phyloP scores from a whole-genome alignment of 2,329 filamentous ascomycete species.

The Coniochaeta sp. region DNA sequence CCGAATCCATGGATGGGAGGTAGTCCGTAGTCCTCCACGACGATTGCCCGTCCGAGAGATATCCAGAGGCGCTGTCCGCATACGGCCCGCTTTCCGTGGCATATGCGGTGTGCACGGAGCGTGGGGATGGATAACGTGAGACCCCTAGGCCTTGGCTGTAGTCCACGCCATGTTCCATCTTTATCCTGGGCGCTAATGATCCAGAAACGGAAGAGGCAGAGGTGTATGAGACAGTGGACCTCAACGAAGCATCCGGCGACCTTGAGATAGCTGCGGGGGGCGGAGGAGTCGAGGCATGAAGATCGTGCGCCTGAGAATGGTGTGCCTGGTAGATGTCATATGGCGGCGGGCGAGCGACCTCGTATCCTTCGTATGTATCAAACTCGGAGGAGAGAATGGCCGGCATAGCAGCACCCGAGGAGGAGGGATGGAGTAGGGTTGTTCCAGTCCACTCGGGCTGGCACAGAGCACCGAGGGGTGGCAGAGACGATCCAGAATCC shows the following conservation, averaged over 20 bases:
- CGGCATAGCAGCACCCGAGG: slow-evolving; percentile 27
- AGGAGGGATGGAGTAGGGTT: slow-evolving; percentile 29
- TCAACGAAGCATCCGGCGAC: slow-evolving; percentile 21
- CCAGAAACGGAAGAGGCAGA: slow-evolving; percentile 12
- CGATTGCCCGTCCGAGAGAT: slow-evolving; percentile 28
- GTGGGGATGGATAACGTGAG: slow-evolving; percentile 33
- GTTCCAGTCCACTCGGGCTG: slow-evolving; percentile 36
- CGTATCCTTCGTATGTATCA: slow-evolving; percentile 41
- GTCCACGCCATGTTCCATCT: slow-evolving; percentile 28
- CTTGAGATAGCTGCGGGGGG: slow-evolving; percentile 15
- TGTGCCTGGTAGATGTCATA: slow-evolving; percentile 39
- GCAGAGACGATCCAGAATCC: slow-evolving; percentile 27
- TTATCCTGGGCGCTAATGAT: slow-evolving; percentile 25
- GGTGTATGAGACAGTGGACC: slow-evolving; percentile 23
- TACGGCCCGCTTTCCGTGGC: slow-evolving; percentile 17
- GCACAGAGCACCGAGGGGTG: slow-evolving; percentile 31
- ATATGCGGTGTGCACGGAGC: slow-evolving; percentile 26
- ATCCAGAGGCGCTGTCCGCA: slow-evolving; percentile 23
- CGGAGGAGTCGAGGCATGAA: slow-evolving; percentile 18
- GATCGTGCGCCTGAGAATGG: slow-evolving; percentile 10
- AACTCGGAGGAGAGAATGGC: slow-evolving; percentile 43
- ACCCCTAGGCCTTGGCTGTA: slow-evolving; percentile 27
- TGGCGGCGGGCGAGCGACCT: slow-evolving; percentile 21
- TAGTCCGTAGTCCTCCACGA: slow-evolving; percentile 33
- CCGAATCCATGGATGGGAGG: slow-evolving; percentile 20